A percentile compares a stretch with the other conserved stretches of the same genome.
phyloP scores from a whole-genome alignment of 2,329 filamentous ascomycete genomes.

The Botrytis tulipae region DNA sequence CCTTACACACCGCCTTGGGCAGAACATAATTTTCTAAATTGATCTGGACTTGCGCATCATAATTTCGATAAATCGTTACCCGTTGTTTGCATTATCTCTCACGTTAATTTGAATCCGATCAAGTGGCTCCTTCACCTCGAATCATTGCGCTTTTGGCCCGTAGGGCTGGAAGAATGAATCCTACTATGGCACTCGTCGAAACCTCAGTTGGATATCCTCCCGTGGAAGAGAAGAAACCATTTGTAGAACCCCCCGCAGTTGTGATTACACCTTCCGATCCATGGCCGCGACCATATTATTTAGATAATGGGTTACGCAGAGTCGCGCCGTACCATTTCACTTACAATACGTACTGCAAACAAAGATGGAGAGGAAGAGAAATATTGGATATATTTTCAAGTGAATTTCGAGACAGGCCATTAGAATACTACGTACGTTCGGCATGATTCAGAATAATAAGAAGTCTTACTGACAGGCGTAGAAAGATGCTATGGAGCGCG shows the following conservation, averaged over 20 bases:
- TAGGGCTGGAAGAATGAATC: slow-evolving; percentile 43
- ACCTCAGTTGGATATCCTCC: slow-evolving; percentile 34
- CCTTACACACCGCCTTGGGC: not conserved
- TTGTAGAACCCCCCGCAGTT: slow-evolving; percentile 46
- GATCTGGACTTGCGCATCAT: not conserved
- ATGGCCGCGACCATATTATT: slow-evolving; percentile 69
- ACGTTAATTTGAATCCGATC: not conserved
- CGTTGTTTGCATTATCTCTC: not conserved
- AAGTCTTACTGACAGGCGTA: slow-evolving; percentile 40
- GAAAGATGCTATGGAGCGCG: slow-evolving; percentile 74
- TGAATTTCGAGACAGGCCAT: slow-evolving; percentile 86
- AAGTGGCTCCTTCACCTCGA: slow-evolving; percentile 51
- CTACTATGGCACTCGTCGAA: slow-evolving; percentile 46
- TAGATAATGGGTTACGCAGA: slow-evolving; percentile 79
- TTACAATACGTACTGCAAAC: slow-evolving; percentile 92
- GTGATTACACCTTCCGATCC: slow-evolving; percentile 54
- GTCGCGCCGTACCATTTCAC: slow-evolving; percentile 88
- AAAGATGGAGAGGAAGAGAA: slow-evolving; percentile 81
- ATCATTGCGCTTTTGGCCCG: slow-evolving; percentile 51
- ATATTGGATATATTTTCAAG: slow-evolving; percentile 85
- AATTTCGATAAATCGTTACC: not conserved
- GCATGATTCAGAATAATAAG: not conserved
- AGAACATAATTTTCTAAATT: slow-evolving; percentile 7
- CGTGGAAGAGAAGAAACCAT: slow-evolving; percentile 41
- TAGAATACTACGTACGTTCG: slow-evolving; percentile 75